Percentiles rank a stretch among this genome's conserved stretches.
phyloP scores from a whole-genome alignment of 2,329 filamentous ascomycete species.

The Basipetospora chlamydospora region DNA sequence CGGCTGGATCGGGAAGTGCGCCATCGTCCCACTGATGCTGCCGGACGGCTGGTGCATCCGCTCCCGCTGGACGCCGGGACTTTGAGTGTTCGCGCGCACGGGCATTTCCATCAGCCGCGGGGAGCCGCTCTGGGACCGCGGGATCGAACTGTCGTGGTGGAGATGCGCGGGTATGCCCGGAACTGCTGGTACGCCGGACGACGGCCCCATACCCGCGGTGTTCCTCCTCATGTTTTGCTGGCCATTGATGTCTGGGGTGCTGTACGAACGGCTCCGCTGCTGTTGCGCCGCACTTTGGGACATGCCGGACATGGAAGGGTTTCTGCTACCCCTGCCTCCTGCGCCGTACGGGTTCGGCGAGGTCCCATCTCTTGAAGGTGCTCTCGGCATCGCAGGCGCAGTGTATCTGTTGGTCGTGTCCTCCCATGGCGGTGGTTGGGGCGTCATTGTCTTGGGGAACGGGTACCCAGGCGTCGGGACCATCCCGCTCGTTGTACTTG shows the following conservation, averaged over 20 bases:
- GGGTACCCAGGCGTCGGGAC: conserved; percentile 44
- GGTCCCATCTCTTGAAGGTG: conserved; percentile 62
- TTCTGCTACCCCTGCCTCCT: conserved; percentile 51
- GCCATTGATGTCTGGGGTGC: conserved; percentile 83
- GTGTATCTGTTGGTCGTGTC: conserved; percentile 68
- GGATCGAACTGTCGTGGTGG: conserved; percentile 49
- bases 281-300: conserved; percentile 45
- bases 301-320: conserved; percentile 69
- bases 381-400: conserved; percentile 71
- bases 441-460: conserved; percentile 61
- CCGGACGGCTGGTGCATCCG: conserved; percentile 34
- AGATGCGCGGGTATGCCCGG: conserved; percentile 63
- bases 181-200: conserved; percentile 49
- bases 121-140: conserved; percentile 70
- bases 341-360: conserved; percentile 49
- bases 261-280: conserved; percentile 75
- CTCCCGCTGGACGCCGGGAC: conserved; percentile 52
- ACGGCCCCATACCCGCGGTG: conserved; percentile 31
- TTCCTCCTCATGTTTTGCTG: conserved; percentile 42
- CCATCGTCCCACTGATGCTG: conserved; percentile 36
- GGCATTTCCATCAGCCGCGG: conserved; percentile 57
- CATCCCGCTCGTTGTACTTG: conserved; percentile 61
- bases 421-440: conserved; percentile 53
- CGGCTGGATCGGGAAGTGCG: conserved; percentile 41
- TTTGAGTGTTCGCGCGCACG: conserved; percentile 54